phyloP scores from a whole-genome alignment of 2,329 filamentous ascomycete genomes.

The Colletotrichum melonis region DNA sequence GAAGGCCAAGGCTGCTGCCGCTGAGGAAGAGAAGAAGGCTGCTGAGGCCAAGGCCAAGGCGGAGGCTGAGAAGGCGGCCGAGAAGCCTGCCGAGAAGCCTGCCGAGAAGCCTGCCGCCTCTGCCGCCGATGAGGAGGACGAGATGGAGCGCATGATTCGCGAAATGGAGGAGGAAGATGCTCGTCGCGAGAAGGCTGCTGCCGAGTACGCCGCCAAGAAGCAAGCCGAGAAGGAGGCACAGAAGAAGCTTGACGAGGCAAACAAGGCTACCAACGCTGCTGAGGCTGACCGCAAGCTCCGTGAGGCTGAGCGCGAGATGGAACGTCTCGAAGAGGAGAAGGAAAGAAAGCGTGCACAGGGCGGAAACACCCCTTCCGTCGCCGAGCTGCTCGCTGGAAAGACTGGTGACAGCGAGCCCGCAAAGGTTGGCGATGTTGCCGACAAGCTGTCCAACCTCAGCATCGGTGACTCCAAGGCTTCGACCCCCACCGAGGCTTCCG shows the following conservation, averaged over 20 bases:
- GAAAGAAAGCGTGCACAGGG: slow-evolving; percentile 65
- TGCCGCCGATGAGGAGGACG: slow-evolving; percentile 60
- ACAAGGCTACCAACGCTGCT: slow-evolving; percentile 63
- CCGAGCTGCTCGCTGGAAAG: slow-evolving; percentile 61
- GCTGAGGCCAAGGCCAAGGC: slow-evolving; percentile 43
- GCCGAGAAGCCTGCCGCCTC: slow-evolving; percentile 55
- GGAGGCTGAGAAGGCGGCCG: slow-evolving; percentile 39
- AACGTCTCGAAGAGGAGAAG: slow-evolving; percentile 77
- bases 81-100: slow-evolving; percentile 45
- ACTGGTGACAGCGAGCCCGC: slow-evolving; percentile 47
- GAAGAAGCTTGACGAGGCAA: slow-evolving; percentile 59
- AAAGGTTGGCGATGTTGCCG: slow-evolving; percentile 52
- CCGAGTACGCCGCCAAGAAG: slow-evolving; percentile 57
- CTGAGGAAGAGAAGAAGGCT: slow-evolving; percentile 45
- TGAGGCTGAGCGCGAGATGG: slow-evolving; percentile 79
- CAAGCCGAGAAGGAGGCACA: slow-evolving; percentile 53
- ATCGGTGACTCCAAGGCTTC: slow-evolving; percentile 56
- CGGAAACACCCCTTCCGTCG: slow-evolving; percentile 60
- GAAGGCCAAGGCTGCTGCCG: slow-evolving; percentile 45
- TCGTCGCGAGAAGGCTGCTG: slow-evolving; percentile 58
- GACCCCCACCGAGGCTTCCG: slow-evolving; percentile 56
- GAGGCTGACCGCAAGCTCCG: slow-evolving; percentile 74
- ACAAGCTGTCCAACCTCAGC: slow-evolving; percentile 65
- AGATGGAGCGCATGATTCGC: slow-evolving; percentile 69
- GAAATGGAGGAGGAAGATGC: slow-evolving; percentile 71